Evolutionary conservation across 2,329 filamentous ascomycete genomes (phyloP), one percentile per base, ranked within the genome.

Genomic region (Lachnellula arida): DNA sequence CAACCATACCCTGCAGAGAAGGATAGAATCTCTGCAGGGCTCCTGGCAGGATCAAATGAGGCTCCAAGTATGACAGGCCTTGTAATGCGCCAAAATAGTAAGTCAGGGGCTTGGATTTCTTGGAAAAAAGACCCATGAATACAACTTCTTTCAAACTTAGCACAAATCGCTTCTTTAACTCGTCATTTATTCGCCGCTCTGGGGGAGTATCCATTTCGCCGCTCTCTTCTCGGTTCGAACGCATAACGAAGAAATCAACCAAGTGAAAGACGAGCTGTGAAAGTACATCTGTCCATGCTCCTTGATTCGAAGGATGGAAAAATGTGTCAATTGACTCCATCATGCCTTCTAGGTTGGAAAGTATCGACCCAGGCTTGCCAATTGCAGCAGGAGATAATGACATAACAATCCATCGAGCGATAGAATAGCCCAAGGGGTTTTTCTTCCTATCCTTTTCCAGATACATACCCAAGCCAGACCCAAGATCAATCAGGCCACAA

Each of bases 81-180:
- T 97, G 93, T 49, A 99, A 78, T 1, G 93, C 90, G 49, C 89
- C 91, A 62, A 97, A 84, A 62, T 93, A 96, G 76, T 92, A 96
- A 71, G 88, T 92, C 69, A 96, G 91, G 3, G 94, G 87, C 49
- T 91, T 92, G 55, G 85, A 87, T 71, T 92, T 96, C 79, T 99
- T 99, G 53, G 92, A 89, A 71, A 97, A 99, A 49, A 99, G 87
- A 28, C 94, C 94, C 92, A 99, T 97, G 72, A 97, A 99, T 4
- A 91, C 91, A 48, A 97, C 93, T 63, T 99, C 94, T 62, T 87
- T 87, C 60, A 99, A 76, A 60, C 91, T 89, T 39, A 92, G 75
- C 32, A 99, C 94, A 69, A 99, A 97, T 46, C 94, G 87, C 67
- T 80, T 84, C 76, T 92, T 96, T 63, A 99, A 72, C n/a, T 84